Percentiles rank a stretch among this genome's conserved stretches.
Evolutionary conservation across 345 rosid species (phyloP).

Genomic region (Gossypium thurberi): DNA sequence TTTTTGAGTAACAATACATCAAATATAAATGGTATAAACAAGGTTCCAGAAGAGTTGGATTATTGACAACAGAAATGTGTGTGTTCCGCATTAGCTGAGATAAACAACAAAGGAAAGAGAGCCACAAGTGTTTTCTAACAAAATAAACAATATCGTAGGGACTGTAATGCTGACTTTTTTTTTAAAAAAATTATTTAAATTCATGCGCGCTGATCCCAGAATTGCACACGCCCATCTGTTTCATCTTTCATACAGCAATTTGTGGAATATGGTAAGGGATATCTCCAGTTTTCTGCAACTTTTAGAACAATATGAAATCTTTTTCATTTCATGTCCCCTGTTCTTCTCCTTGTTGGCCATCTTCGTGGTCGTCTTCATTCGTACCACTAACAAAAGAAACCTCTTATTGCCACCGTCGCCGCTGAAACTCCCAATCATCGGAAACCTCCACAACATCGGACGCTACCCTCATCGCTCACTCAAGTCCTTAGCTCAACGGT

Average conservation of each 20-base stretch:
- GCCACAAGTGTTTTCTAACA: no score
- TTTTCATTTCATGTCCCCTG: not conserved
- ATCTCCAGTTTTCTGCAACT: not conserved
- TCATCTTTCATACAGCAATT: not conserved
- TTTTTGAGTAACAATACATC: no score
- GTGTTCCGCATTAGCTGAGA: no score
- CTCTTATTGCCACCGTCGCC: conserved; percentile 39
- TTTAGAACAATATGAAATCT: not conserved
- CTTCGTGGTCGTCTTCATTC: not conserved
- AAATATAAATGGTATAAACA: no score
- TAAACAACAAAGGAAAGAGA: no score
- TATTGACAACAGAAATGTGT: no score
- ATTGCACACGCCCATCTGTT: not conserved
- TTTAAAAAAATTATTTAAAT: no score
- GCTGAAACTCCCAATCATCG: conserved; percentile 41
- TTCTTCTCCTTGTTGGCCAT: not conserved
- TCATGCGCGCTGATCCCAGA: not conserved
- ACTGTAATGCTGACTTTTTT: no score
- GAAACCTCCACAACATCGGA: conserved; percentile 58
- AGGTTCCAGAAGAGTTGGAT: no score
- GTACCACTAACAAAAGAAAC: not conserved
- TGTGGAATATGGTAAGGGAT: not conserved
- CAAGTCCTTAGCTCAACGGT: conserved; percentile 24
- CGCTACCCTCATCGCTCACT: conserved; percentile 42
- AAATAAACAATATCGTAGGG: no score